Evolutionary conservation across 1,284 basidiomycete species (phyloP), one percentile per base, ranked within the genome.

Genomic region (Irpex rosettiformis): DNA sequence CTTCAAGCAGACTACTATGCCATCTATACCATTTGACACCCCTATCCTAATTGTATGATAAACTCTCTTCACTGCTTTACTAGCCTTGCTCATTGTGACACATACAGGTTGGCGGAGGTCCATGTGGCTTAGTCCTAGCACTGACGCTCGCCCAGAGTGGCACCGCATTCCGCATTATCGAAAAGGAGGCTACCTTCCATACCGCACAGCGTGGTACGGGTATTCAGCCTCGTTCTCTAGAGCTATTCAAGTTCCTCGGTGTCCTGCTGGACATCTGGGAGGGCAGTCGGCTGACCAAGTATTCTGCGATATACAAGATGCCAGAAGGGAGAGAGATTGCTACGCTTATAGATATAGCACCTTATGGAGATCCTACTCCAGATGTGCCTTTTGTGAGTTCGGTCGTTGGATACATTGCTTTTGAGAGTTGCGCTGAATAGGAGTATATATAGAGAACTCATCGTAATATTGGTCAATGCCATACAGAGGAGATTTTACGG

Each of bases 81-180:
- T 30, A 8, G 33, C 49, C 37, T 8, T 54, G 30, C 25, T 45
- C 10, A 45, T 56, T 22, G 11, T 33, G 11, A 22, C 22, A n/a
- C 28, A 3, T 3, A 25, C 11, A 70, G 69, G 62, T 65, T 33
- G 69, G 68, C 22, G 61, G 64, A 3, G 68, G 68, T 0, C 69
- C 69, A 27, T 53, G 65, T 11, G 67, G 69, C 2, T 62, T 70
- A 4, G 61, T 69, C 27, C 52, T 65, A n/a, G 67, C 69, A 2
- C 54, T 70, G 18, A 56, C 58, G 40, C 48, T 30, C 13, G 42
- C 21, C 42, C 42, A 45, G 58, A 69, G 62, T 52, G 67, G 64
- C 47, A 37, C 57, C 11, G 49, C 58, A 7, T 51, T 60, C 7
- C 58, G 54, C 13, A 43, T 59, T 43, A 59, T 59, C 21, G 69